Base-by-base conservation (phyloP, 2,329 filamentous ascomycete genomes). In the Sporothrix pseudoabietina region DNA sequence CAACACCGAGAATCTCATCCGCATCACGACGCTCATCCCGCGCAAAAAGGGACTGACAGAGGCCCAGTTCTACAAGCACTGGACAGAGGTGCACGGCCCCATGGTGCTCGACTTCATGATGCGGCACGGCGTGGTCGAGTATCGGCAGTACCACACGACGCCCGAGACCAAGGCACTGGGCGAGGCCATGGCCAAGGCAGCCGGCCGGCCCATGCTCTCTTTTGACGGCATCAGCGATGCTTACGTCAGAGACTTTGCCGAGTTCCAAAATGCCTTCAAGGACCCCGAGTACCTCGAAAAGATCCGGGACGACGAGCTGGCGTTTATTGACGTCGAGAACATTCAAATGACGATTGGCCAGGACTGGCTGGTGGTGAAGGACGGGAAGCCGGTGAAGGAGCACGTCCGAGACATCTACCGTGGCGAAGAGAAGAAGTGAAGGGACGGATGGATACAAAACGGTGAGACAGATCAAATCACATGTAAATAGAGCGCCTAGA, bases 31-130 rank as follows among this genome's bases (percentile, higher is more conserved):
- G n/a, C 49, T 74, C 3, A 76, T 76, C 66, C 73, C 72, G 26
- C 75, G 75, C 8, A 75, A 77, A 26, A 74, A 74, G 35, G 71
- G 74, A 7, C 57, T 77, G 26, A 70, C 76, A 0, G 68, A 75
- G 39, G 75, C 71, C 1, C 69, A 76, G 32, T 77, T 77, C 72
- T 75, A 76, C 57, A 74, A 75, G 54, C 72, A 77, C 59, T 77
- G 75, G 76, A 74, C 73, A 2, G 69, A 76, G 44, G 74, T 75
- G 7, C 76, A 77, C 55, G 76, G 71, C 12, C 76, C 76, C 0
- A 49, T 76, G n/a, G 75, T 73, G 35, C 73, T 72, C 39, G 76
- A 77, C 44, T 77, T 76, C 69, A 77, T 77, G 75, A 70, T 74
- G 55, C 70, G 75, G 16, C 76, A 76, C 39, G 73, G 73, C 47